Base-by-base conservation (phyloP, 2,329 filamentous ascomycete species). In the Aspergillus tubingensis region DNA sequence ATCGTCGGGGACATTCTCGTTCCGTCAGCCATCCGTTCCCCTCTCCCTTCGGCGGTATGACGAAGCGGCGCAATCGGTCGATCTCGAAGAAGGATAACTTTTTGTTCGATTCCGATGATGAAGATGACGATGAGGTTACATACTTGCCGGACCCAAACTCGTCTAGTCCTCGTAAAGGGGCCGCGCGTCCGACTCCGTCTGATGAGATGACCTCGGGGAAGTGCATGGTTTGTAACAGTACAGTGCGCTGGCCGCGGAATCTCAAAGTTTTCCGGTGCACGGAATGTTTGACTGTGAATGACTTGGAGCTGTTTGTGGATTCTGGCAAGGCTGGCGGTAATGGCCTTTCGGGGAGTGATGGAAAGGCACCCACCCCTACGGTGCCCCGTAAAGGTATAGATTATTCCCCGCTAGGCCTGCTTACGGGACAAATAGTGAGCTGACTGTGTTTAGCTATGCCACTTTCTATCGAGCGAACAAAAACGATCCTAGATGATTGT, bases 141-240 rank as follows among this genome's bases (percentile, higher is more conserved):
- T 70, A 69, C 56, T 59, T 76, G 58, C 59, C 75, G 62, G 68
- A 76, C 55, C 70, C 67, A 56, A 63, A 74, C 47, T 75, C 74
- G 36, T 66, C 67, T 54, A 78, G 74, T 63, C 77, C 77, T 60
- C 76, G 78, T 68, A 74, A 81, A 68, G 72, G 70, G 57, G 50
- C 60, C 55, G 51, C 64, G 23, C 69, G 68, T 41, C 64, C 71
- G 57, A 73, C 76, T n/a, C 72, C 78, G 19, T 80, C 81, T 65
- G 86, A 83, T 66, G 86, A 91, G 66, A 85, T 89, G 69, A 81
- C 82, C 27, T 88, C 86, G 32, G 90, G 91, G 21, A 88, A 86
- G 68, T 96, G 92, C 74, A 92, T 94, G 85, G 93, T 92, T 36
- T 96, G 92, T 75, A 90, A 89, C 68, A 90, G 89, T 57, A 85